A percentile compares a stretch with the other conserved stretches of the same genome.
phyloP scores from a whole-genome alignment of 176 grass and related monocot species.

The Oryza glumipatula region DNA sequence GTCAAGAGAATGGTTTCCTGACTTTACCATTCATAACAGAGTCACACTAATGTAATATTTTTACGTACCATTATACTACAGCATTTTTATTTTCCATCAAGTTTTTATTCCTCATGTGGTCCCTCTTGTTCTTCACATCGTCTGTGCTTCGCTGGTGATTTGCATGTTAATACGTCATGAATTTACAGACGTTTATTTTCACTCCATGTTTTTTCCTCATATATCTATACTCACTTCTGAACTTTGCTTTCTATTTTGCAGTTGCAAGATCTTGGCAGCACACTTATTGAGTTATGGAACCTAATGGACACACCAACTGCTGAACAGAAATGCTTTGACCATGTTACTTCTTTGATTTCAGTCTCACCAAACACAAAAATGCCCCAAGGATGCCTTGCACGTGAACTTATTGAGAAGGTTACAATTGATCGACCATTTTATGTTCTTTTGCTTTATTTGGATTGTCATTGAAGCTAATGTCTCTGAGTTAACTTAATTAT shows the following conservation, averaged over 20 bases:
- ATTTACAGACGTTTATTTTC: not conserved
- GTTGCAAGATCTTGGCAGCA: conserved; percentile 78
- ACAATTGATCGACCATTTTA: conserved; percentile 14
- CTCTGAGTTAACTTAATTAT: conserved; percentile 13
- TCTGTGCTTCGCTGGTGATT: not conserved
- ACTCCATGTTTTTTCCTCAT: not conserved
- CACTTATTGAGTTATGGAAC: conserved; percentile 86
- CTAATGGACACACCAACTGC: conserved; percentile 73
- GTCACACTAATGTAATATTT: not conserved
- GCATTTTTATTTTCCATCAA: not conserved
- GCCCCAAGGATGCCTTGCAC: conserved; percentile 62
- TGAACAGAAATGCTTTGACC: conserved; percentile 68
- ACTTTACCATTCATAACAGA: not conserved
- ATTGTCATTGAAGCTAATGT: conserved; percentile 22
- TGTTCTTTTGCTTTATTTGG: not conserved
- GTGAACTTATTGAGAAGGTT: conserved; percentile 79
- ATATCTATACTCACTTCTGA: not conserved
- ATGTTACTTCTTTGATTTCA: conserved; percentile 80
- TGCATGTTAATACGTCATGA: not conserved
- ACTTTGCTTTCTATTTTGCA: conserved; percentile 45
- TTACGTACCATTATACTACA: not conserved
- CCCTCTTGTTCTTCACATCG: not conserved
- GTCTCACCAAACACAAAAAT: conserved; percentile 52
- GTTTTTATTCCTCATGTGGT: not conserved
- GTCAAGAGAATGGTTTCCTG: not conserved